A percentile compares a stretch with the other conserved stretches of the same genome.
Evolutionary conservation across 2,329 filamentous ascomycete species (phyloP).

Genomic region (Epichloe sylvatica): DNA sequence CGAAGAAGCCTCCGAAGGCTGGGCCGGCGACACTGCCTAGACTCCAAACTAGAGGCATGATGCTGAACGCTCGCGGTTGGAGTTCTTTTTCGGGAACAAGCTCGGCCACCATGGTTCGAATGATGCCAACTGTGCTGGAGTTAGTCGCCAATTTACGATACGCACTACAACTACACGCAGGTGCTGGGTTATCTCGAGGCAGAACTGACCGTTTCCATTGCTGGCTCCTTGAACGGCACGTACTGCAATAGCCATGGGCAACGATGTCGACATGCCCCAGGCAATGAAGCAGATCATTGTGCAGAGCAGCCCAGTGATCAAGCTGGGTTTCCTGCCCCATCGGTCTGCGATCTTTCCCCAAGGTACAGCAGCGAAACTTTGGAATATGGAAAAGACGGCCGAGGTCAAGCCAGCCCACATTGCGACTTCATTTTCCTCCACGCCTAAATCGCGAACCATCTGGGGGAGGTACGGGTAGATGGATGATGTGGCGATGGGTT

Average conservation of each 20-base stretch:
- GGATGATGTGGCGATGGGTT: slow-evolving; percentile 59
- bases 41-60: slow-evolving; percentile 87
- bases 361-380: slow-evolving; percentile 56
- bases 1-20: slow-evolving; percentile 73
- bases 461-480: slow-evolving; percentile 57
- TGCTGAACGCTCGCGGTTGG: slow-evolving; percentile 76
- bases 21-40: slow-evolving; percentile 81
- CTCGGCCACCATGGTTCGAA: slow-evolving; percentile 83
- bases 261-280: slow-evolving; percentile 70
- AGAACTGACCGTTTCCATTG: slow-evolving; percentile 61
- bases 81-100: slow-evolving; percentile 77
- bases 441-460: slow-evolving; percentile 69
- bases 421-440: slow-evolving; percentile 57
- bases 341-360: slow-evolving; percentile 68
- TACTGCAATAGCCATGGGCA: slow-evolving; percentile 66
- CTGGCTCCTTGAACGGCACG: slow-evolving; percentile 68
- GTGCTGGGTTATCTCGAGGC: not conserved
- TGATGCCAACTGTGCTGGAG: slow-evolving; percentile 55
- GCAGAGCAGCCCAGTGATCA: slow-evolving; percentile 57
- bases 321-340: slow-evolving; percentile 69
- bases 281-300: slow-evolving; percentile 72
- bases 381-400: slow-evolving; percentile 56
- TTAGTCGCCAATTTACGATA: not conserved
- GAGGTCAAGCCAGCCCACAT: slow-evolving; percentile 69
- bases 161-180: not conserved